Conservation (phyloP, 768 basidiomycete species). For the Trametes cingulata region DNA sequence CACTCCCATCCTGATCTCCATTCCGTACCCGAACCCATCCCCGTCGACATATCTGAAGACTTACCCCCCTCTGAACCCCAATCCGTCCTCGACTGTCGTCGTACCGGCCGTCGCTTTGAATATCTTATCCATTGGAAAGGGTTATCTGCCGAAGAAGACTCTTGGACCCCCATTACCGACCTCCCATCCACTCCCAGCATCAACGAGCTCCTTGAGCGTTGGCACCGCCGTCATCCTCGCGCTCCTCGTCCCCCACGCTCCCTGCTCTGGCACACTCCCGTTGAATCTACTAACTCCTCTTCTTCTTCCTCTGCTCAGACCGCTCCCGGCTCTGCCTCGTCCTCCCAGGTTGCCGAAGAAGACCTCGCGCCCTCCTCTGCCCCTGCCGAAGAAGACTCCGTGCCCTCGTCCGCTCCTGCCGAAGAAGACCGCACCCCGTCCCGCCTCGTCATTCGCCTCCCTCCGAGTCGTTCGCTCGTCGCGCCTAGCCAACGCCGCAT, state of each 20-base stretch:
- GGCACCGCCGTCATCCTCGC: neutral
- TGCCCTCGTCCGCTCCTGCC: neutral
- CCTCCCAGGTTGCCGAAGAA: constrained; percentile 8
- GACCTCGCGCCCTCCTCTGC: constrained; percentile 4
- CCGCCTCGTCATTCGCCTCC: constrained; percentile 1
- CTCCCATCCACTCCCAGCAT: neutral
- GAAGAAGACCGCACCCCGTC: neutral
- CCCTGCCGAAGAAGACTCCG: constrained; percentile 3
- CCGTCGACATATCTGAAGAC: neutral
- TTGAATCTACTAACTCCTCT: neutral
- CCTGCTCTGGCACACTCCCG: neutral
- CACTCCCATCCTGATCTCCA: neutral
- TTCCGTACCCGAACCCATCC: neutral
- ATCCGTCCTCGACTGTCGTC: constrained; percentile 4
- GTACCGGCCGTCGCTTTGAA: constrained; percentile 3
- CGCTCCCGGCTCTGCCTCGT: neutral
- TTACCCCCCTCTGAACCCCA: neutral
- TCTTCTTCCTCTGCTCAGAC: neutral
- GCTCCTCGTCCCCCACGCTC: constrained; percentile 6
- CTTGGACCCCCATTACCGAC: constrained; percentile 9
- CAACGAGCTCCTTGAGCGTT: constrained; percentile 6
- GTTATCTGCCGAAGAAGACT: constrained; percentile 7
- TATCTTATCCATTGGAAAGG: constrained; percentile 5
- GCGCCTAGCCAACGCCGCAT: neutral
- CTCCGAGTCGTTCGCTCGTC: neutral